phyloP scores from a whole-genome alignment of 1,139 yeast genomes.

The Meyerozyma carpophila region DNA sequence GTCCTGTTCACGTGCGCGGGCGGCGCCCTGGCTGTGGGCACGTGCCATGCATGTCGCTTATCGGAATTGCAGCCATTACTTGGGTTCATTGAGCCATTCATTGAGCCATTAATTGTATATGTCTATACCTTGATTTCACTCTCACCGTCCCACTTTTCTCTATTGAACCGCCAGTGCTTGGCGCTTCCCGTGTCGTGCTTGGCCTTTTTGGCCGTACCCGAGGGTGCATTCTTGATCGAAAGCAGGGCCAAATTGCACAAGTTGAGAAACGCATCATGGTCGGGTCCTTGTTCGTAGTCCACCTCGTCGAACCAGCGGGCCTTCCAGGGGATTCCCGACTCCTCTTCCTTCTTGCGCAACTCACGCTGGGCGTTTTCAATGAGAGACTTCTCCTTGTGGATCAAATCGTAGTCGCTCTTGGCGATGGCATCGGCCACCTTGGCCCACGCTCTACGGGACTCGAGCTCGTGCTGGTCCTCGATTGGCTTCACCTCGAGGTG shows the following conservation, averaged over 20 bases:
- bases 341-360: constrained; percentile 65
- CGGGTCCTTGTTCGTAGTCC: constrained; percentile 30
- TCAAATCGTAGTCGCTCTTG: constrained; percentile 65
- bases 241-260: constrained; percentile 52
- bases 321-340: constrained; percentile 59
- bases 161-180: constrained; percentile 65
- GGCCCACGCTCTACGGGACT: constrained; percentile 80
- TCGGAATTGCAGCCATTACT: neutral
- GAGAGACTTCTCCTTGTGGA: constrained; percentile 66
- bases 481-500: constrained; percentile 70
- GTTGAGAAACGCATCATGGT: constrained; percentile 42
- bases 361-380: constrained; percentile 84
- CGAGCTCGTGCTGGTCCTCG: constrained; percentile 69
- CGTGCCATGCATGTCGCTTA: constrained; percentile 10
- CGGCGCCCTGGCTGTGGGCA: constrained; percentile 12
- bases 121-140: constrained; percentile 42
- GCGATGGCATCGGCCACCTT: constrained; percentile 85
- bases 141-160: constrained; percentile 54
- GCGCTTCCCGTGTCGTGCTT: constrained; percentile 46
- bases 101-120: constrained; percentile 12
- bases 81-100: too few species aligned
- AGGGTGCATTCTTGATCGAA: constrained; percentile 59
- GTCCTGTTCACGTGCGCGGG: neutral
- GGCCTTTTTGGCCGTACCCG: constrained; percentile 54
- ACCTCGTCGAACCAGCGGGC: constrained; percentile 71